Percentiles rank a stretch among this genome's conserved stretches.
Conservation (phyloP, 148 eudicot genomes). For the Silene uniflora region DNA sequence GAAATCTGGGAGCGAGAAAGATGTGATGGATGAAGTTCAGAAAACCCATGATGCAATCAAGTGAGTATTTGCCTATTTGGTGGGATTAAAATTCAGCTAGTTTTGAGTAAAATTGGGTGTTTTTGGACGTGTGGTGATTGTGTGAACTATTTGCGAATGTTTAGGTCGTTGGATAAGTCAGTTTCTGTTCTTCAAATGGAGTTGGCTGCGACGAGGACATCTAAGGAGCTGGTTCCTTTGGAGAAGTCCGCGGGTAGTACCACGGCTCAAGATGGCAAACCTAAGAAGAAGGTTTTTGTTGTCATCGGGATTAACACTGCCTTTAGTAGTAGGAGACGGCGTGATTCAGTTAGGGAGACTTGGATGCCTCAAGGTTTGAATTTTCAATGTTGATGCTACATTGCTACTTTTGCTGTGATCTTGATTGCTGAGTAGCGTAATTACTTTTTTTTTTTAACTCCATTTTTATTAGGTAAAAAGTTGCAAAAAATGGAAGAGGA, state of each 20-base stretch:
- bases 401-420: neutral
- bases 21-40: slow-evolving; percentile 69
- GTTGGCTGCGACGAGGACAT: slow-evolving; percentile 58
- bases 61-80: slow-evolving; percentile 63
- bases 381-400: neutral
- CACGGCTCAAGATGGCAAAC: slow-evolving; percentile 35
- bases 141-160: slow-evolving; percentile 23
- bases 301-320: slow-evolving; percentile 97
- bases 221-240: slow-evolving; percentile 41
- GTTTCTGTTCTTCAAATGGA: slow-evolving; percentile 82
- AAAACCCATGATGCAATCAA: slow-evolving; percentile 76
- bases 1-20: slow-evolving; percentile 58
- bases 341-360: slow-evolving; percentile 87
- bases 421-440: slow-evolving; percentile 10
- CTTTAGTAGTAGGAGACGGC: slow-evolving; percentile 91
- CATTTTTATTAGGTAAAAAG: slow-evolving; percentile 64
- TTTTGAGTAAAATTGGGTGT: neutral
- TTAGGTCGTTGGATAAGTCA: slow-evolving; percentile 78
- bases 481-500: slow-evolving; percentile 71
- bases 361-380: slow-evolving; percentile 98
- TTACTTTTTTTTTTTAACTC: neutral
- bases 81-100: neutral
- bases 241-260: slow-evolving; percentile 23
- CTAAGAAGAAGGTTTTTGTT: slow-evolving; percentile 72
- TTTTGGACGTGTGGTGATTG: slow-evolving; percentile 10